Conservation (phyloP, 2,329 filamentous ascomycete species). For the Dactylonectria macrodidyma region DNA sequence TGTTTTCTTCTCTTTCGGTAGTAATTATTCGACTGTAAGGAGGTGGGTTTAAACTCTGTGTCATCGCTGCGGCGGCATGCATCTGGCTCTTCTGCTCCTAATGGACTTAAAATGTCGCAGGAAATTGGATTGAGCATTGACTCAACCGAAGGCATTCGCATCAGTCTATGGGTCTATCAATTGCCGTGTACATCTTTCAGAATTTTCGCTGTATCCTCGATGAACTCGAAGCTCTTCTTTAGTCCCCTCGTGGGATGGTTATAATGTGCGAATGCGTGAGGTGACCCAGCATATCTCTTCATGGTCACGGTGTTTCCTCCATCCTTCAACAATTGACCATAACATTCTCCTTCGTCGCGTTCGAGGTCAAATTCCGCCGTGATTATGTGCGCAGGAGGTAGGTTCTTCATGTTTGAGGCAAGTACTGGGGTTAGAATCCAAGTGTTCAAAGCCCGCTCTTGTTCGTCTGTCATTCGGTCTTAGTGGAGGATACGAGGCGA, state of each 20-base stretch:
- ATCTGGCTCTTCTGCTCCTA: too few relatives aligned
- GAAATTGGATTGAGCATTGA: too few relatives aligned
- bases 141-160: too few relatives aligned
- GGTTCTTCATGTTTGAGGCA: slow-evolving; percentile 44
- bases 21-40: too few relatives aligned
- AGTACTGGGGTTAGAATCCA: slow-evolving; percentile 42
- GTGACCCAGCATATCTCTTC: slow-evolving; percentile 48
- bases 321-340: slow-evolving; percentile 40
- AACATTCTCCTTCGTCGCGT: slow-evolving; percentile 53
- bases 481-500: not conserved
- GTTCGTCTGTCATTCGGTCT: slow-evolving; percentile 18
- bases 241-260: slow-evolving; percentile 48
- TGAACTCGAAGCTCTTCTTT: slow-evolving; percentile 46
- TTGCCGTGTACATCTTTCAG: slow-evolving; percentile 23
- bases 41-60: too few relatives aligned
- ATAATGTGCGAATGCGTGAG: slow-evolving; percentile 50
- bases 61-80: too few relatives aligned
- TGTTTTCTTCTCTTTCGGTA: not conserved
- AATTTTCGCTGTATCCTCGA: slow-evolving; percentile 41
- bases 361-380: slow-evolving; percentile 54
- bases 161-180: not conserved
- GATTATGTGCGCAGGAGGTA: slow-evolving; percentile 51
- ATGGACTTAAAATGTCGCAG: too few relatives aligned
- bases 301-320: slow-evolving; percentile 46
- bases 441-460: slow-evolving; percentile 28